These are phyloP conservation scores for Metschnikowia matae DNA, from an alignment of 805 yeast genomes.

Conservation along the genomic window DNA sequence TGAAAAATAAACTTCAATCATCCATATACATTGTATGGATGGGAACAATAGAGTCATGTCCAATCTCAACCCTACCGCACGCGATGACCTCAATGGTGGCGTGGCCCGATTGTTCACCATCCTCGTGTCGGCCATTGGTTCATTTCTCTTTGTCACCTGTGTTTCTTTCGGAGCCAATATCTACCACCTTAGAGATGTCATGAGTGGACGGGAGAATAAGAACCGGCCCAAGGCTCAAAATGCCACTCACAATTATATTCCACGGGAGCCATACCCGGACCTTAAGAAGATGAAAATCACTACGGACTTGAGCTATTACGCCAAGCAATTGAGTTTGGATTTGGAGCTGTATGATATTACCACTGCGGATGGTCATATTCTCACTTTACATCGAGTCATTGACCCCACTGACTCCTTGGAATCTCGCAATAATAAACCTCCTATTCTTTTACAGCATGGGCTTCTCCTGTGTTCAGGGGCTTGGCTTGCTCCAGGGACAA, in stretches of 20 bases:
- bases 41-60: slow-evolving; percentile 5
- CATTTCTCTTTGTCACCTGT: slow-evolving; percentile 25
- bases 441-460: slow-evolving; percentile 81
- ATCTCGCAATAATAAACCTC: slow-evolving; percentile 40
- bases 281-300: slow-evolving; percentile 29
- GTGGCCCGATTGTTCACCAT: slow-evolving; percentile 20
- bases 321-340: slow-evolving; percentile 54
- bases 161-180: slow-evolving; percentile 27
- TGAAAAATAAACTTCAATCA: neutral
- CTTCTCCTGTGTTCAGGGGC: slow-evolving; percentile 84
- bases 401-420: slow-evolving; percentile 40
- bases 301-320: slow-evolving; percentile 62
- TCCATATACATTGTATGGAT: neutral
- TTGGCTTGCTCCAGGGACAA: slow-evolving; percentile 75
- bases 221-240: slow-evolving; percentile 23
- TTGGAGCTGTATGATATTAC: slow-evolving; percentile 55
- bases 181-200: slow-evolving; percentile 26
- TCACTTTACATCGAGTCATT: slow-evolving; percentile 61
- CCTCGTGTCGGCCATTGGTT: slow-evolving; percentile 25
- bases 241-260: slow-evolving; percentile 23
- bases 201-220: slow-evolving; percentile 28
- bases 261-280: slow-evolving; percentile 35
- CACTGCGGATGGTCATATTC: slow-evolving; percentile 76
- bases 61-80: slow-evolving; percentile 8
- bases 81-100: slow-evolving; percentile 18